Conservation (phyloP, 768 basidiomycete species). For the Coprinellus micaceus region DNA sequence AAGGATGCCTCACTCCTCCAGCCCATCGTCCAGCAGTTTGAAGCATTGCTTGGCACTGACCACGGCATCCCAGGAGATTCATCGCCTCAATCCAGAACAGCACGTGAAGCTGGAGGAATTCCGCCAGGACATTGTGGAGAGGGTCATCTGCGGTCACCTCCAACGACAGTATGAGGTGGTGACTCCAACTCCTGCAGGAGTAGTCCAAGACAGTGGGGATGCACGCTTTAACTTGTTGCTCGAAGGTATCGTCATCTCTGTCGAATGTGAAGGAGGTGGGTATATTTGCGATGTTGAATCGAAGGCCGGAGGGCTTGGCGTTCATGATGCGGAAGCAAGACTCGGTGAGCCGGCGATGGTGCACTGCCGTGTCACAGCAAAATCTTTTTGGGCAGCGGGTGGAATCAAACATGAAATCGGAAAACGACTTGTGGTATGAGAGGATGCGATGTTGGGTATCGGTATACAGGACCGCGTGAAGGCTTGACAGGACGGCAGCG, state of each 20-base stretch:
- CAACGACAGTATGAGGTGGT: conserved; percentile 8
- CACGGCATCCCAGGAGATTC: conserved; percentile 18
- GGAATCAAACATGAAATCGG: conserved; percentile 12
- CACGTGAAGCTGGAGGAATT: conserved; percentile 12
- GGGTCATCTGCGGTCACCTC: background rate
- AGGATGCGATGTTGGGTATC: conserved; percentile 2
- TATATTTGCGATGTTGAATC: conserved; percentile 18
- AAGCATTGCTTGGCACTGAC: conserved; percentile 16
- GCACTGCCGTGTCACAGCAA: conserved; percentile 3
- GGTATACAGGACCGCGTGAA: conserved; percentile 13
- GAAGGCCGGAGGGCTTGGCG: background rate
- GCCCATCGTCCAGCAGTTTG: conserved; percentile 13
- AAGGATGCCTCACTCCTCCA: too few relatives aligned
- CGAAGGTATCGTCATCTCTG: too few relatives aligned
- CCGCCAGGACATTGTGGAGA: background rate
- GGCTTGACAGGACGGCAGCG: conserved; percentile 1
- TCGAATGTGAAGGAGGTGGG: conserved; percentile 12
- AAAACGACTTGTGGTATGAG: conserved; percentile 14
- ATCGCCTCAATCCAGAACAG: conserved; percentile 28
- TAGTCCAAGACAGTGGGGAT: too few relatives aligned
- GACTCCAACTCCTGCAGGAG: conserved; percentile 13
- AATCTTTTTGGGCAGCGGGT: conserved; percentile 6
- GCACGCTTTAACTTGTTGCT: too few relatives aligned
- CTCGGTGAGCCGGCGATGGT: conserved; percentile 7
- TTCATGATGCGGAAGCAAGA: conserved; percentile 12